Conservation (phyloP, 805 yeast species). For the Hanseniaspora nectarophila region DNA sequence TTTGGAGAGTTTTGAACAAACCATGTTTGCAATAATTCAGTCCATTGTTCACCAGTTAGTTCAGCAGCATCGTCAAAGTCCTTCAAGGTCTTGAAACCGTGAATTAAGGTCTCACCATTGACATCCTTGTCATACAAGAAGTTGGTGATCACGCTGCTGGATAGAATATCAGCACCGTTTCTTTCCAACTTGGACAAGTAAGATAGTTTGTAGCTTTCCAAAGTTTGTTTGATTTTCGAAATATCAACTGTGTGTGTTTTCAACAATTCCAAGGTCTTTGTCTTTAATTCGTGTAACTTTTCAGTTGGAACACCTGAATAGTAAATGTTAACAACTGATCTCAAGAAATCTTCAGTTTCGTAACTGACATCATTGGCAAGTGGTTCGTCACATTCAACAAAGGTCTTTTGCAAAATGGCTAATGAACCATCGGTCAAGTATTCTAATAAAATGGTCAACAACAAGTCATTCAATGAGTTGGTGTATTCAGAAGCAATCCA, state of each 20-base stretch:
- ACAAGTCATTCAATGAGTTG: constrained; percentile 46
- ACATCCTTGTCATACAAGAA: constrained; percentile 54
- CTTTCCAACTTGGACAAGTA: constrained; percentile 51
- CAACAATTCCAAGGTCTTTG: constrained; percentile 40
- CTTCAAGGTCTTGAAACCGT: constrained; percentile 42
- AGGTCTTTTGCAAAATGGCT: constrained; percentile 54
- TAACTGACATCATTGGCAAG: constrained; percentile 58
- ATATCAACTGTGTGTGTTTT: constrained; percentile 53
- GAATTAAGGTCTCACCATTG: constrained; percentile 36
- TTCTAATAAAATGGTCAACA: constrained; percentile 56
- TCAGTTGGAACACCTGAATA: constrained; percentile 69
- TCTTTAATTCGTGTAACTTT: constrained; percentile 42
- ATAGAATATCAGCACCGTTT: constrained; percentile 43
- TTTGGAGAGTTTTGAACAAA: constrained; percentile 54
- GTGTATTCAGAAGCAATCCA: constrained; percentile 71
- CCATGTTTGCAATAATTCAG: constrained; percentile 37
- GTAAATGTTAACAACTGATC: constrained; percentile 44
- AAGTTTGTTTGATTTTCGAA: constrained; percentile 50
- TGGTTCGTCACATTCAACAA: constrained; percentile 77
- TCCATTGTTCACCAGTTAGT: constrained; percentile 68
- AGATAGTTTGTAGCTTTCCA: constrained; percentile 53
- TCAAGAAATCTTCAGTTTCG: constrained; percentile 62
- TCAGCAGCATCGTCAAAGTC: constrained; percentile 42
- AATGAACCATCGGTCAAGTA: constrained; percentile 70
- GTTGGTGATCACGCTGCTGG: constrained; percentile 60